Percentiles rank a stretch among this genome's conserved stretches.
phyloP scores from a whole-genome alignment of 176 grass and related monocot genomes.

The Rhynchospora tenuis region DNA sequence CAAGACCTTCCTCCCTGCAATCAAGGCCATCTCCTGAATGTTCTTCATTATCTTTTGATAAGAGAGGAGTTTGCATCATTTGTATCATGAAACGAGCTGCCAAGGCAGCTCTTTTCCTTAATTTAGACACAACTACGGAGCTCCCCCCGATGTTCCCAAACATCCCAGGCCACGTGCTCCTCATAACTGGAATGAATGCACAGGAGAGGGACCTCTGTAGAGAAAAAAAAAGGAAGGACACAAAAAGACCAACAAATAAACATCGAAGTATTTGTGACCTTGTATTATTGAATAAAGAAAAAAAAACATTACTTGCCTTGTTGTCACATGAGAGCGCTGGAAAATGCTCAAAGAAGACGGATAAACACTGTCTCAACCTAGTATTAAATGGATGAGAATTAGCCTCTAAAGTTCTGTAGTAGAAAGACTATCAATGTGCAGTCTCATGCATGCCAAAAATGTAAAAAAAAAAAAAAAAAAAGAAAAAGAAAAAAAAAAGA shows the following conservation, averaged over 20 bases:
- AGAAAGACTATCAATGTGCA: conserved; percentile 5
- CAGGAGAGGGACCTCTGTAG: conserved; percentile 55
- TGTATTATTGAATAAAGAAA: neutral
- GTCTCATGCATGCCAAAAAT: neutral
- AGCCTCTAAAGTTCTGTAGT: neutral
- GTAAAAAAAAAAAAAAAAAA: neutral
- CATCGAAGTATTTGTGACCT: neutral
- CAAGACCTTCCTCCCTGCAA: conserved; percentile 62
- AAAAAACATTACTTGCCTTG: conserved; percentile 58
- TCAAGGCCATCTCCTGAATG: conserved; percentile 39
- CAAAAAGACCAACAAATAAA: conserved; percentile 12
- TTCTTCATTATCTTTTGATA: conserved; percentile 37
- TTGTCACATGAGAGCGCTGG: conserved; percentile 58
- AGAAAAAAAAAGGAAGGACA: neutral
- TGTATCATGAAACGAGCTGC: conserved; percentile 85
- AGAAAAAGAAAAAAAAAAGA: too few relatives aligned
- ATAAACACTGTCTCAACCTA: conserved; percentile 93
- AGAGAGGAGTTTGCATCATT: conserved; percentile 76
- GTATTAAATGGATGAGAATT: conserved; percentile 7
- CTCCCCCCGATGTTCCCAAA: conserved; percentile 65
- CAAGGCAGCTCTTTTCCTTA: conserved; percentile 52
- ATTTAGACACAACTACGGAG: conserved; percentile 48
- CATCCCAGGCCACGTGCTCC: conserved; percentile 74
- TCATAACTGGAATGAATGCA: conserved; percentile 71
- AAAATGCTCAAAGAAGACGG: conserved; percentile 87